Evolutionary conservation across 306 rosid genomes (phyloP).

Genomic region (Purshia tridentata): DNA sequence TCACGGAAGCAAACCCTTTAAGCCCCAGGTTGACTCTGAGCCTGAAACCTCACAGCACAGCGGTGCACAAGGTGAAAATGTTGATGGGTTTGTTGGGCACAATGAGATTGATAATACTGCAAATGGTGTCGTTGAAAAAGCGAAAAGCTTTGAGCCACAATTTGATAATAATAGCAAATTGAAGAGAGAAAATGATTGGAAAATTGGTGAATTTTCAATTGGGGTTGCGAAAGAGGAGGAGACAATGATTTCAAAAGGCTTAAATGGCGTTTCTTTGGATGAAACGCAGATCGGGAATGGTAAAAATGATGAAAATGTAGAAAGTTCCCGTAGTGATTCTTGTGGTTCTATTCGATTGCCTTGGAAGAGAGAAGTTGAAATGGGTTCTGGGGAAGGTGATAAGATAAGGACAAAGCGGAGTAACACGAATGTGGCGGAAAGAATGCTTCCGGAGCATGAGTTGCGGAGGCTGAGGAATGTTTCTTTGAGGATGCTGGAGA

Average conservation of each 20-base stretch:
- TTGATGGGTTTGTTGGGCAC: conserved; percentile 12
- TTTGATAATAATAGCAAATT: conserved; percentile 5
- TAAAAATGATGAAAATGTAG: conserved; percentile 13
- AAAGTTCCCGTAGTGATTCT: conserved; percentile 4
- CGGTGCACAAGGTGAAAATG: neutral
- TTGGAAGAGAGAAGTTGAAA: conserved; percentile 27
- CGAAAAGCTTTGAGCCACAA: neutral
- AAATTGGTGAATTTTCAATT: conserved; percentile 22
- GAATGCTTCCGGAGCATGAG: conserved; percentile 66
- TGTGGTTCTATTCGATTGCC: conserved; percentile 25
- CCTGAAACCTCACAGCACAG: conserved; percentile 16
- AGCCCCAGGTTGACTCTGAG: conserved; percentile 21
- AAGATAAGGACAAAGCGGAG: conserved; percentile 41
- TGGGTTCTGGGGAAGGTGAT: conserved; percentile 31
- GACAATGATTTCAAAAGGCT: conserved; percentile 16
- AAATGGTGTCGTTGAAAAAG: conserved; percentile 19
- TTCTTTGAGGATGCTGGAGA: conserved; percentile 75
- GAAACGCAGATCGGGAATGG: conserved; percentile 9
- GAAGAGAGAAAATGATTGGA: conserved; percentile 1
- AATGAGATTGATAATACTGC: neutral
- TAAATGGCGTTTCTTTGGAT: conserved; percentile 7
- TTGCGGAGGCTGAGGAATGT: conserved; percentile 77
- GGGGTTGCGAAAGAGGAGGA: conserved; percentile 19
- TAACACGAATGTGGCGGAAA: conserved; percentile 58
- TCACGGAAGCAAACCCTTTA: conserved; percentile 38